phyloP scores from a whole-genome alignment of 2,329 filamentous ascomycete species.

The Mariannaea elegans region DNA sequence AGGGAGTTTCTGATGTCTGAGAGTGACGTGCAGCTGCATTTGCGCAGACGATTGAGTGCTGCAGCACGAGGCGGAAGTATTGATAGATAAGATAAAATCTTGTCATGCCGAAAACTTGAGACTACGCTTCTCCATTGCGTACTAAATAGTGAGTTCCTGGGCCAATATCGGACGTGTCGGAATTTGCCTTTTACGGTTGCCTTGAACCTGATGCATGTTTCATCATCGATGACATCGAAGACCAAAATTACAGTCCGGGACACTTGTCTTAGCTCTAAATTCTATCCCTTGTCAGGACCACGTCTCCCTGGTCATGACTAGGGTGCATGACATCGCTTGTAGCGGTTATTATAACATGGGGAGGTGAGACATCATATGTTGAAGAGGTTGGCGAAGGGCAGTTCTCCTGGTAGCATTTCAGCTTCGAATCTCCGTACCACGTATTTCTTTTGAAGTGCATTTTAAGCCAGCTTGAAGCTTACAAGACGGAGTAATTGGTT shows the following conservation, averaged over 20 bases:
- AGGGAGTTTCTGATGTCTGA: too few species aligned
- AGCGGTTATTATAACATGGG: background rate
- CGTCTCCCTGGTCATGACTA: background rate
- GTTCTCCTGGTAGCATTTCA: background rate
- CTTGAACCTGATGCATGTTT: background rate
- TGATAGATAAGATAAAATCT: too few species aligned
- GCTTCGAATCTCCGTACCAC: too few species aligned
- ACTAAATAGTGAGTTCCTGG: too few species aligned
- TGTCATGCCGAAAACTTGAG: too few species aligned
- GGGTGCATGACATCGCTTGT: slow-evolving; percentile 2
- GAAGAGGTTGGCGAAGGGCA: background rate
- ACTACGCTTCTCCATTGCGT: too few species aligned
- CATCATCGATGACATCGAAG: background rate
- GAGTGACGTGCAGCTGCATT: too few species aligned
- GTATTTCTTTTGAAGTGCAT: too few species aligned
- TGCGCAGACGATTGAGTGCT: too few species aligned
- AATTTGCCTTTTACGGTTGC: too few species aligned
- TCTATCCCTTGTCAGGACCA: background rate
- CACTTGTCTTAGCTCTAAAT: slow-evolving; percentile 5
- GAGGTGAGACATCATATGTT: slow-evolving; percentile 1
- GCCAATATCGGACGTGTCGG: too few species aligned
- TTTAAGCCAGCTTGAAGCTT: background rate
- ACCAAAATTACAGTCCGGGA: background rate
- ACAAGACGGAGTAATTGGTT: background rate
- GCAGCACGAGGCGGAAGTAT: too few species aligned